Percentiles rank a stretch among this genome's conserved stretches.
These are phyloP conservation scores for Ramichloridium luteum DNA, from an alignment of 2,329 filamentous ascomycete genomes.

Conservation along the genomic window DNA sequence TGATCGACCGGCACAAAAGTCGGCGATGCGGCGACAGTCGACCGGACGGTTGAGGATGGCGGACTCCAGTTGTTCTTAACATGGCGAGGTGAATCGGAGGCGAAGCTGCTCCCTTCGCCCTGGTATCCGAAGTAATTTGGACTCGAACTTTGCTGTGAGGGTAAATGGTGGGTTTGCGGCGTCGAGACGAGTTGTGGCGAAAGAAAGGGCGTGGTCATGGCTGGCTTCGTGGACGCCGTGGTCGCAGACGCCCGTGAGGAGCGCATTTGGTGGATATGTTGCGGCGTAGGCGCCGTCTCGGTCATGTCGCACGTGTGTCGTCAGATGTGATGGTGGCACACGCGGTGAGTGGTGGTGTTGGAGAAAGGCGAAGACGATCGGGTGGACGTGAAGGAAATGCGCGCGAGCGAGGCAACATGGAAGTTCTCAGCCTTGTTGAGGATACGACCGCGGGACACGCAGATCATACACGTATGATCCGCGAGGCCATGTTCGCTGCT, in stretches of 20 bases:
- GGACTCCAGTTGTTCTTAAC: slow-evolving; percentile 64
- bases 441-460: no score
- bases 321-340: no score
- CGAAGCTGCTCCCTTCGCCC: slow-evolving; percentile 49
- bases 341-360: no score
- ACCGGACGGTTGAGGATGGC: slow-evolving; percentile 56
- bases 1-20: slow-evolving; percentile 59
- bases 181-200: slow-evolving; percentile 14
- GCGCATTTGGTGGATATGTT: slow-evolving; percentile 9
- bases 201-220: slow-evolving; percentile 21
- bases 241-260: slow-evolving; percentile 6
- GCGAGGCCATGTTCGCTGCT: no score
- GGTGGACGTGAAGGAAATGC: no score
- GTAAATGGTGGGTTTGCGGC: slow-evolving; percentile 8
- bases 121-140: slow-evolving; percentile 81
- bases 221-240: slow-evolving; percentile 13
- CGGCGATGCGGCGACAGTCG: slow-evolving; percentile 55
- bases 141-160: slow-evolving; percentile 37
- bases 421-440: no score
- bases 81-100: slow-evolving; percentile 31
- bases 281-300: slow-evolving; percentile 16
- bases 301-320: no score
- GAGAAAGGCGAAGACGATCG: no score
- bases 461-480: no score
- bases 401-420: no score